Conservation (phyloP, 805 yeast species). For the Metschnikowia kofuensis region DNA sequence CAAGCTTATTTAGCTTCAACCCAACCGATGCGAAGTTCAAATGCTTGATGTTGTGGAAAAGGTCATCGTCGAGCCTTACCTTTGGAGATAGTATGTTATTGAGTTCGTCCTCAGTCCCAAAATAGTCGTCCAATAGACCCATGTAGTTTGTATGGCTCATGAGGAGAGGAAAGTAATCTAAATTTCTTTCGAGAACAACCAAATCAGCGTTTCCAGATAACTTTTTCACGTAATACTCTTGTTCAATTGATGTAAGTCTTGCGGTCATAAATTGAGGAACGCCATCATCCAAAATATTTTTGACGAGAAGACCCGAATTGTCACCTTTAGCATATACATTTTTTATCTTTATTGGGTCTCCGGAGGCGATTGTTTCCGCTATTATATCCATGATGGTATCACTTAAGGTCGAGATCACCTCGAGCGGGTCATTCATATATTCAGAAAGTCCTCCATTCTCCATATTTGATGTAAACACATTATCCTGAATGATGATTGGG, state of each 20-base stretch:
- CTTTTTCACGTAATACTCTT: conserved; percentile 31
- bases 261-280: conserved; percentile 35
- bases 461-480: conserved; percentile 42
- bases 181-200: conserved; percentile 72
- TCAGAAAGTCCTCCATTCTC: conserved; percentile 36
- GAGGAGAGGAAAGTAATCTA: conserved; percentile 70
- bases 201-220: conserved; percentile 60
- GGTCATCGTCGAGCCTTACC: conserved; percentile 41
- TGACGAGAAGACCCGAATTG: conserved; percentile 48
- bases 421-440: conserved; percentile 44
- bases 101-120: conserved; percentile 45
- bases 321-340: conserved; percentile 61
- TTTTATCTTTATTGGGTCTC: conserved; percentile 42
- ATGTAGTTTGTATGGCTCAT: conserved; percentile 76
- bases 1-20: conserved; percentile 61
- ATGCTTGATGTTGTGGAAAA: conserved; percentile 53
- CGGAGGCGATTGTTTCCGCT: conserved; percentile 28
- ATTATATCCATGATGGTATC: conserved; percentile 46
- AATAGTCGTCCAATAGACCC: conserved; percentile 77
- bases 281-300: conserved; percentile 33
- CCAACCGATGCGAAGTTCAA: conserved; percentile 82
- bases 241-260: conserved; percentile 35
- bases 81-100: conserved; percentile 5
- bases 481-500: conserved; percentile 38
- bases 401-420: conserved; percentile 48